These are phyloP conservation scores for Asterophora lycoperdoides DNA, from an alignment of 768 basidiomycete genomes.

Conservation along the genomic window DNA sequence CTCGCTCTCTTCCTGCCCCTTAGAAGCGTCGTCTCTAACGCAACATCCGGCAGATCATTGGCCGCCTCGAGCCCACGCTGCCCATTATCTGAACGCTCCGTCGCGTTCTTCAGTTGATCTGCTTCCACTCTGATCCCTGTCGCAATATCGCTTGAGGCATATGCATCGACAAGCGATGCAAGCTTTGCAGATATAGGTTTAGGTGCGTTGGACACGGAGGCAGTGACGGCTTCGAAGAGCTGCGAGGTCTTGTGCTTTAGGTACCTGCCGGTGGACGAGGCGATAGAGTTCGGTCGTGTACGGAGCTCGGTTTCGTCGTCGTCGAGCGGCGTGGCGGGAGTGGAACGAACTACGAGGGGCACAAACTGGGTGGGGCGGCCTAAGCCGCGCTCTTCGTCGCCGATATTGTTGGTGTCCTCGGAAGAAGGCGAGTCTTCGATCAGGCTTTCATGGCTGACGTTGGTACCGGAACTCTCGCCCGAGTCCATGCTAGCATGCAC, in stretches of 20 bases:
- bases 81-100: slow-evolving; percentile 20
- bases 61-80: slow-evolving; percentile 26
- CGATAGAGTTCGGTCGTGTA: slow-evolving; percentile 39
- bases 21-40: slow-evolving; percentile 61
- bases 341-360: slow-evolving; percentile 38
- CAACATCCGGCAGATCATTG: slow-evolving; percentile 61
- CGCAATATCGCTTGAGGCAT: slow-evolving; percentile 63
- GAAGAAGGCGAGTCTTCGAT: slow-evolving; percentile 14
- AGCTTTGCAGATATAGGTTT: slow-evolving; percentile 54
- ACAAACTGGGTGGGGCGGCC: slow-evolving; percentile 22
- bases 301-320: slow-evolving; percentile 55
- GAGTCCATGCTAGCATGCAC: slow-evolving; percentile 49
- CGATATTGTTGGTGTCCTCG: slow-evolving; percentile 40
- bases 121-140: slow-evolving; percentile 59
- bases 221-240: slow-evolving; percentile 54
- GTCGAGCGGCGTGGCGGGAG: slow-evolving; percentile 20
- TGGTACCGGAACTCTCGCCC: slow-evolving; percentile 23
- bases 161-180: slow-evolving; percentile 67
- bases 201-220: slow-evolving; percentile 22
- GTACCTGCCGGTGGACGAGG: slow-evolving; percentile 44
- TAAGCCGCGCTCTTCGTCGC: slow-evolving; percentile 71
- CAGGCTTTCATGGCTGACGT: slow-evolving; percentile 24
- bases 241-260: slow-evolving; percentile 74
- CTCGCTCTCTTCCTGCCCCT: slow-evolving; percentile 76
- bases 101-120: slow-evolving; percentile 39